A percentile compares a stretch with the other conserved stretches of the same genome.
Evolutionary conservation across 352 stramenopile species (phyloP).

Genomic region (Pythium plurisporium): DNA sequence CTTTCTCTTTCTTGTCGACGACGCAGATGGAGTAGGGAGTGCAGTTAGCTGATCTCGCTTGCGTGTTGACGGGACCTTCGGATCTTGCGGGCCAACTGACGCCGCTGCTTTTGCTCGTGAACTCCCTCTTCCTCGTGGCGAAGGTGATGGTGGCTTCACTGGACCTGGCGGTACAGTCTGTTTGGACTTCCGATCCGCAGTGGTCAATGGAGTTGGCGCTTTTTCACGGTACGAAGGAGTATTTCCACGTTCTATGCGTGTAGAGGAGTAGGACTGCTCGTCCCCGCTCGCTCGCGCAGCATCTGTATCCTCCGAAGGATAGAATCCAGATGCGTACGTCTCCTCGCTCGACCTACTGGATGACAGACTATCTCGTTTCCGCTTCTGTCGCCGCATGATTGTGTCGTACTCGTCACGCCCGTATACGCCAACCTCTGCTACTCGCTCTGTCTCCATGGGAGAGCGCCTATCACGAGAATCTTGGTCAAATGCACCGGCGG

Average conservation of each 20-base stretch:
- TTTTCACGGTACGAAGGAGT: conserved; percentile 14
- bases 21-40: neutral
- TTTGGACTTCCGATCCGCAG: conserved; percentile 8
- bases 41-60: conserved; percentile 5
- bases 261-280: too few relatives aligned
- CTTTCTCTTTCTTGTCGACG: conserved; percentile 8
- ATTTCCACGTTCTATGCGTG: too few relatives aligned
- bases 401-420: neutral
- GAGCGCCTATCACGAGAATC: too few relatives aligned
- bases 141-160: conserved; percentile 5
- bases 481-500: too few relatives aligned
- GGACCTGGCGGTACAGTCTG: neutral
- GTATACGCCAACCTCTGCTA: neutral
- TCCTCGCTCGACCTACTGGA: neutral
- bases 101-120: neutral
- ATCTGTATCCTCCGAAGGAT: neutral
- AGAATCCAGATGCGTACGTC: neutral
- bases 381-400: conserved; percentile 14
- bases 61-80: conserved; percentile 3
- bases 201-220: conserved; percentile 7
- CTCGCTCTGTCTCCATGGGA: too few relatives aligned
- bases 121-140: conserved; percentile 9
- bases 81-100: neutral
- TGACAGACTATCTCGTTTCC: conserved; percentile 22
- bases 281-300: neutral